Evolutionary conservation across 345 rosid species (phyloP), one percentile per base, ranked within the genome.

Genomic region (Lepidium sativum): DNA sequence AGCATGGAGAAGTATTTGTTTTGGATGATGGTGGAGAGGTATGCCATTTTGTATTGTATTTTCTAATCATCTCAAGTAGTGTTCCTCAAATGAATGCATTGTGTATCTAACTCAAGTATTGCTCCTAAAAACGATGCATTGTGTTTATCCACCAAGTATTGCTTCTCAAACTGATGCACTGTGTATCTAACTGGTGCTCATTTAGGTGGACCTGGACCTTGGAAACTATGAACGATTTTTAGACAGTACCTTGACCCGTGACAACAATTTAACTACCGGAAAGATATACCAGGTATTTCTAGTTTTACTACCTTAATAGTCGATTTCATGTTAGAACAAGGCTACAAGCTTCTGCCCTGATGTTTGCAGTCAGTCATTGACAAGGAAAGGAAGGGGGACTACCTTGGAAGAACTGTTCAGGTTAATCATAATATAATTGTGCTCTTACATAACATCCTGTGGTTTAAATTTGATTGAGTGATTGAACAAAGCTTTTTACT

Each of bases 331-430:
- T 66, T 45, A 6, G n/a, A 52, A 37, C 21, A 13, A 14, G 68
- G 2, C 44, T 11, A 18, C 13, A 14, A 29, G 8, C 17, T 14
- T 39, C 25, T 68, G 21, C 23, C 25, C 14, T 72, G 63, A 6
- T 25, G 45, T 39, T 68, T 55, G 61, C 84, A 92, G 99, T 71
- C 80, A 11, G 99, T 92, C 16, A 82, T 92, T 54, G 78, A 87
- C 65, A 92, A 80, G 66, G 99, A 92, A 76, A 90, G 99, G 76
- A 87, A 49, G 52, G 99, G 99, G 33, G 95, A 88, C 76, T 94
- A 90, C 78, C 90, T 94, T n/a, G 99, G 99, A 78, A 88, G 80
- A 73, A 94, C 97, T 65, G 97, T 94, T 42, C 99, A 94, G 99
- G 98, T 89, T 50, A 12, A 27, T 31, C 16, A 23, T 49, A 48